Evolutionary conservation across 2,329 filamentous ascomycete species (phyloP), one percentile per base, ranked within the genome.

Genomic region (Colletotrichum agaves): DNA sequence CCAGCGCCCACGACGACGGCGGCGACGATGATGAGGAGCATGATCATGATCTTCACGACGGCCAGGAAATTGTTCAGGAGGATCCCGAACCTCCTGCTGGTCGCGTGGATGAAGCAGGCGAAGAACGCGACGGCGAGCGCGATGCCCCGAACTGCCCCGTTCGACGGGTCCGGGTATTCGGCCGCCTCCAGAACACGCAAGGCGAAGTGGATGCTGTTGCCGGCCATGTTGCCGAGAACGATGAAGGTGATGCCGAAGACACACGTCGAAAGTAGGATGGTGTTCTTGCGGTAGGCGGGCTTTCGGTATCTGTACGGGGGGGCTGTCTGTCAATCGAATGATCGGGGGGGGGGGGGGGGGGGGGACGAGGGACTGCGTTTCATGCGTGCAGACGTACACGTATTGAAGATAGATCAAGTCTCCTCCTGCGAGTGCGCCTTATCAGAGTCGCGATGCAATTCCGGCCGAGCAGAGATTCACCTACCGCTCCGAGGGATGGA

Each of bases 31-130:
- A 87, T 83, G 10, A 81, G 74, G 1, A 86, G 61, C 2, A 88
- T 78, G 2, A 86, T 80, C 50, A 76, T 71, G 3, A 86, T 73
- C 70, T 88, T 88, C 65, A 85, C 71, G 3, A 81, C 73, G 3
- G 85, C 85, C 35, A 87, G 76, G n/a, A 79, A 23, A 68, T 87
- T 87, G 72, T 84, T 85, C 23, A 87, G 71, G 21, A 77, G 72
- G 47, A 87, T 85, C 2, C 85, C 85, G 3, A 83, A 83, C 7
- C 80, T 76, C 8, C 80, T 76, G 27, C 85, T 77, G 47, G 83
- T 86, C 3, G 78, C 79, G 66, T 88, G 85, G 1, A 87, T 78
- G 17, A 85, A 76, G 62, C 83, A 84, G 3, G 82, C 80, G 11
- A 81, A 70, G 0, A 79, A 79, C 7, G 83, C 77, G 0, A 80